These are phyloP conservation scores for Platanus orientalis DNA, from an alignment of 164 flowering plant genomes.

Conservation along the genomic window DNA sequence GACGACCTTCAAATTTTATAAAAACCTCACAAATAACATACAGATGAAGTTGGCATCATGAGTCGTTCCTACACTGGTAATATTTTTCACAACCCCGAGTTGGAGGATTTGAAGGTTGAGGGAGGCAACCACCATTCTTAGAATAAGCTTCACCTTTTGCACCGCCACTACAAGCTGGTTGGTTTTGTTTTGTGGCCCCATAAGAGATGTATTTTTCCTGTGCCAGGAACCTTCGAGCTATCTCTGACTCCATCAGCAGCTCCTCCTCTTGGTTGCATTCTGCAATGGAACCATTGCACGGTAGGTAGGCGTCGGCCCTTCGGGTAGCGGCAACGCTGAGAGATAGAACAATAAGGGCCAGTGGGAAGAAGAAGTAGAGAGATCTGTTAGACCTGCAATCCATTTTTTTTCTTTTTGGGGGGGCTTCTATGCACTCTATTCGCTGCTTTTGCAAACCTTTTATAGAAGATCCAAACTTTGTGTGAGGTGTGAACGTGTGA, in stretches of 20 bases:
- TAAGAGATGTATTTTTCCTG: constrained; percentile 23
- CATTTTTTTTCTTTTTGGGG: too few species aligned
- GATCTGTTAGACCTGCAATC: neutral
- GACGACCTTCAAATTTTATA: too few species aligned
- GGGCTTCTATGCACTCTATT: too few species aligned
- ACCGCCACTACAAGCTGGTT: constrained; percentile 35
- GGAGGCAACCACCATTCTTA: constrained; percentile 29
- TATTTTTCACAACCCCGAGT: constrained; percentile 35
- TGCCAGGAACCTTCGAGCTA: constrained; percentile 30
- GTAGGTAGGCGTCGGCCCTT: neutral
- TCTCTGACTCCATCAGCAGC: constrained; percentile 42
- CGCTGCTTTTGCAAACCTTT: too few species aligned
- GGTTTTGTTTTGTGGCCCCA: constrained; percentile 27
- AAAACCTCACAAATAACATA: neutral
- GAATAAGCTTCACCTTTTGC: constrained; percentile 17
- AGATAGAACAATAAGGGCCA: neutral
- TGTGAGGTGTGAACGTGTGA: too few species aligned
- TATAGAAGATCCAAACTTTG: too few species aligned
- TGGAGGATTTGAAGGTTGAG: constrained; percentile 31
- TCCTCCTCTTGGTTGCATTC: constrained; percentile 31
- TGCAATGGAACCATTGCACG: constrained; percentile 36
- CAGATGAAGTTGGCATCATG: neutral
- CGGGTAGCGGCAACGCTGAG: neutral
- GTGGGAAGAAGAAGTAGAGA: neutral
- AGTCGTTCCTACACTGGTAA: constrained; percentile 31